Base-by-base conservation (phyloP, 2,329 filamentous ascomycete species). In the Macrophomina phaseolina region DNA sequence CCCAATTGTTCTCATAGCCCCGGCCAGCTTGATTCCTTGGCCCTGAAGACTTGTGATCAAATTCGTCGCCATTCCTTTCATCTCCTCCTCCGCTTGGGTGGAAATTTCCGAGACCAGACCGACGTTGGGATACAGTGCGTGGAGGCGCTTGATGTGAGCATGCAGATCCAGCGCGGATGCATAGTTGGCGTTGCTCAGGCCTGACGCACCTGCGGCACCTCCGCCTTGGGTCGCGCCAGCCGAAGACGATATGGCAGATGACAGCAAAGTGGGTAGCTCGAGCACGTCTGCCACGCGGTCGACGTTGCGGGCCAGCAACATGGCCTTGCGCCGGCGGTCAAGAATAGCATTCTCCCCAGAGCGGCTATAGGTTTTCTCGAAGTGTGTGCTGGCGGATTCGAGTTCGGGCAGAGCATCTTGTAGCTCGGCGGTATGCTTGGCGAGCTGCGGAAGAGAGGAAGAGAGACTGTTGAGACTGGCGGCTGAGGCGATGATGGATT, bases 271-370 rank as follows among this genome's bases (percentile, higher is more conserved):
- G 0, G 95, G 95, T 36, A 99, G 86, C 73, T 98, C 94, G 67
- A 99, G 87, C 38, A 98, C 90, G 76, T 97, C 94, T 36, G 93
- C 91, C 3, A 98, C 85, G 65, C 94, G 89, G 77, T 97, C 94
- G 34, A 94, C 90, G 76, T 97, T 98, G 56, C 92, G 87, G 18
- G 92, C 88, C 16, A 98, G 84, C 28, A 97, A 85, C 74, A 97
- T 86, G 0, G 92, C 91, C 75, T 91, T 90, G 73, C 91, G 92
- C 70, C 95, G 87, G 32, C 90, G 83, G 61, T 89, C 89, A 34
- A 97, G 83, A 0, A 92, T 81, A 9, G 80, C 75, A 67, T 84
- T 84, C 68, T 91, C 88, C 64, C 85, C 85, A 65, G 86, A 88
- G 74, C 91, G 91, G 78, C 90, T 90, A 77, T 97, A 97, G 49